Evolutionary conservation across 768 basidiomycete genomes (phyloP).

Genomic region (Amanita inopinata): DNA sequence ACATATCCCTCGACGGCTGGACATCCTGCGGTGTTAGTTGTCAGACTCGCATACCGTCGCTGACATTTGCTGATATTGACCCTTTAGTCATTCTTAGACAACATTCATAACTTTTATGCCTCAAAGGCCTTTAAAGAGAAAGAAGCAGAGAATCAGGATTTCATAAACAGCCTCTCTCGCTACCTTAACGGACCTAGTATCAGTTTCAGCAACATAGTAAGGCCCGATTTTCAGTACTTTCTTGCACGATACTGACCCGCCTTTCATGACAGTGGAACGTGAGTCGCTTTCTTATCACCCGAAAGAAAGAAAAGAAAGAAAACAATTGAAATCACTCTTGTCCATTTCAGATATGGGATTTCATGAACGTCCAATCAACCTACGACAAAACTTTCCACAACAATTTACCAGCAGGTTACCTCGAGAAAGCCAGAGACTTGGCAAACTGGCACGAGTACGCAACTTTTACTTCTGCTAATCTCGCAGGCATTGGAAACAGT

Average conservation of each 20-base stretch:
- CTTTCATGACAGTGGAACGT: slow-evolving; percentile 27
- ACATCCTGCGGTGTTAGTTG: slow-evolving; percentile 44
- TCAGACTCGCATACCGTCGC: neutral
- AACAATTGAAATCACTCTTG: neutral
- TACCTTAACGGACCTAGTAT: slow-evolving; percentile 47
- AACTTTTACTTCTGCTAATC: slow-evolving; percentile 45
- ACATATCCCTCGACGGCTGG: slow-evolving; percentile 59
- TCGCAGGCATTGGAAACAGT: slow-evolving; percentile 62
- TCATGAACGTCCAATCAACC: slow-evolving; percentile 62
- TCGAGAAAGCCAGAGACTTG: slow-evolving; percentile 46
- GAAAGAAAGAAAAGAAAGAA: too few species aligned
- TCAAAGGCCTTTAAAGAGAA: slow-evolving; percentile 42
- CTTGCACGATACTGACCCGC: too few species aligned
- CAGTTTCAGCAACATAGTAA: slow-evolving; percentile 49
- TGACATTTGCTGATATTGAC: too few species aligned
- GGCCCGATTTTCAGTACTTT: too few species aligned
- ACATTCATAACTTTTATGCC: slow-evolving; percentile 43
- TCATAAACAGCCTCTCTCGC: slow-evolving; percentile 38
- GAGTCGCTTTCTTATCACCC: too few species aligned
- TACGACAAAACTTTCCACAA: slow-evolving; percentile 49
- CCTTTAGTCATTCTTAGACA: slow-evolving; percentile 37
- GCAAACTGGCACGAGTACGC: slow-evolving; percentile 70
- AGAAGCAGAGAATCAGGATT: slow-evolving; percentile 31
- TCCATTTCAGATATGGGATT: slow-evolving; percentile 48
- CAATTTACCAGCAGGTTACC: slow-evolving; percentile 35